phyloP scores from a whole-genome alignment of 495 filamentous ascomycete species.

The Neurospora africana region DNA sequence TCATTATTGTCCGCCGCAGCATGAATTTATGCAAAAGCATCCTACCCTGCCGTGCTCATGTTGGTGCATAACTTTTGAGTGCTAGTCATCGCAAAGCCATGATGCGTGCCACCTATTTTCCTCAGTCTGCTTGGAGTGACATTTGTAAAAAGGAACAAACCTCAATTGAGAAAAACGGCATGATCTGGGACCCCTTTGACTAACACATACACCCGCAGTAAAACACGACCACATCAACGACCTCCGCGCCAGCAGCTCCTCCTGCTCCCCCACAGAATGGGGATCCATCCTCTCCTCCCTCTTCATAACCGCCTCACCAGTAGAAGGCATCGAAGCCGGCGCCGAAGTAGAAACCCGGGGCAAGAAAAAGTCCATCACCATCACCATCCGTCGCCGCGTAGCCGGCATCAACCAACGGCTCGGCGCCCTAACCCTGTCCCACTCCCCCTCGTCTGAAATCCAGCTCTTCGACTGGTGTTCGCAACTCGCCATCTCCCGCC shows the following conservation, averaged over 20 bases:
- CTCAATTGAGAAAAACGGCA: not conserved
- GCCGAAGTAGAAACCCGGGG: conserved; percentile 20
- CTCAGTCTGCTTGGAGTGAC: not conserved
- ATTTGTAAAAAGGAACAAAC: not conserved
- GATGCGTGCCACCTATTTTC: not conserved
- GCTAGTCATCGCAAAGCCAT: not conserved
- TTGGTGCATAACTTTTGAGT: not conserved
- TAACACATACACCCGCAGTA: conserved; percentile 13
- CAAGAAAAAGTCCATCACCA: conserved; percentile 18
- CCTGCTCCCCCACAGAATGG: conserved; percentile 35
- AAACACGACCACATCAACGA: conserved; percentile 23
- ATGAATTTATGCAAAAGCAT: not conserved
- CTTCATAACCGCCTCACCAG: conserved; percentile 23
- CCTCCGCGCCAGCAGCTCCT: conserved; percentile 15
- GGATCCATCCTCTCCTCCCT: conserved; percentile 30
- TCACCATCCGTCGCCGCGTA: conserved; percentile 35
- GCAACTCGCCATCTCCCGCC: conserved; percentile 21
- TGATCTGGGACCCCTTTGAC: not conserved
- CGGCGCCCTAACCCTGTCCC: conserved; percentile 50
- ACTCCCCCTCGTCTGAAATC: conserved; percentile 54
- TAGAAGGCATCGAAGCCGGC: conserved; percentile 31
- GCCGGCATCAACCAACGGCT: conserved; percentile 55
- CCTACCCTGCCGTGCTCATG: not conserved
- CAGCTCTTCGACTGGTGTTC: conserved; percentile 66
- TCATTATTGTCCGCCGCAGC: not conserved